Percentiles rank a stretch among this genome's conserved stretches.
These are phyloP conservation scores for Penicillium robsamsonii DNA, from an alignment of 495 filamentous ascomycete genomes.

Conservation along the genomic window DNA sequence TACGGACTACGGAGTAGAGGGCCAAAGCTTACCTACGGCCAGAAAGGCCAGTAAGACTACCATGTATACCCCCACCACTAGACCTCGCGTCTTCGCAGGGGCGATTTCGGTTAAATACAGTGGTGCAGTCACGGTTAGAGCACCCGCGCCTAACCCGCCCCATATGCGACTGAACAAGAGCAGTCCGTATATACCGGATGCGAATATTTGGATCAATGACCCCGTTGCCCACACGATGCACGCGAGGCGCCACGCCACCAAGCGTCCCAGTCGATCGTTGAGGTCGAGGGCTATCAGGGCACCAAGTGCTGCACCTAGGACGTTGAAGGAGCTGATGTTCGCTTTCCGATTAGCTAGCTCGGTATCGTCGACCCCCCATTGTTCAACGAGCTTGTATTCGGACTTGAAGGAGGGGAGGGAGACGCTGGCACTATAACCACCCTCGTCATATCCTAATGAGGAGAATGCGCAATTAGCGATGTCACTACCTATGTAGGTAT, in stretches of 20 bases:
- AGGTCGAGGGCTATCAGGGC: constrained; percentile 39
- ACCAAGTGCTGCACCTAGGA: constrained; percentile 44
- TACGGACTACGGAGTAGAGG: neutral
- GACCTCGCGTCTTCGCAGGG: constrained; percentile 46
- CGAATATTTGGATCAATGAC: constrained; percentile 43
- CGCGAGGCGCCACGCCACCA: constrained; percentile 40
- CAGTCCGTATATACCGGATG: constrained; percentile 45
- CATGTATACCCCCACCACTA: constrained; percentile 50
- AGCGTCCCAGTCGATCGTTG: constrained; percentile 43
- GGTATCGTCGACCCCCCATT: constrained; percentile 37
- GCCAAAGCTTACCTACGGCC: constrained; percentile 34
- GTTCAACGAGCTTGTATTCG: constrained; percentile 39
- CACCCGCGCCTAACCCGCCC: constrained; percentile 48
- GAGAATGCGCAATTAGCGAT: constrained; percentile 6
- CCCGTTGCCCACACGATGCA: constrained; percentile 43
- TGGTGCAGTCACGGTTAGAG: constrained; percentile 48
- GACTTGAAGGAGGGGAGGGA: constrained; percentile 38
- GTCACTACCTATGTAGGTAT: neutral
- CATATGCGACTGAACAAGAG: constrained; percentile 46
- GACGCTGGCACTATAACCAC: constrained; percentile 46
- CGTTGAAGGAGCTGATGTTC: constrained; percentile 49
- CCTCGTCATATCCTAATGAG: constrained; percentile 47
- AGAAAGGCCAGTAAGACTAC: constrained; percentile 45
- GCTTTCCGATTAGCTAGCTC: constrained; percentile 43
- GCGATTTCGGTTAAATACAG: constrained; percentile 55